Percentiles rank a stretch among this genome's conserved stretches.
These are phyloP conservation scores for Cutaneotrichosporon spelunceum DNA, from an alignment of 1,284 basidiomycete genomes.

Conservation along the genomic window DNA sequence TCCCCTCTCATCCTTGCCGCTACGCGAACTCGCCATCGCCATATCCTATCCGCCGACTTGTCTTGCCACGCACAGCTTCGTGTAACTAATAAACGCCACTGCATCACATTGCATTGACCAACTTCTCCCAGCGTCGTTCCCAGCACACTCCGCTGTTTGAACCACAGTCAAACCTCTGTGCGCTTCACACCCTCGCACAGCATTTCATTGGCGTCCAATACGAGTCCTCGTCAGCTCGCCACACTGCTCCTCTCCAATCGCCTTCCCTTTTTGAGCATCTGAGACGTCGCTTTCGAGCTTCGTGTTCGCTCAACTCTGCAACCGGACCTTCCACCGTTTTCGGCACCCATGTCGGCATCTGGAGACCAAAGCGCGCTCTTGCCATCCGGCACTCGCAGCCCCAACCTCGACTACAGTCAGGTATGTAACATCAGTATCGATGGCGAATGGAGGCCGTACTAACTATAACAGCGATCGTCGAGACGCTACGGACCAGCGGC, in stretches of 20 bases:
- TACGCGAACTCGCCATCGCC: background rate
- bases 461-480: background rate
- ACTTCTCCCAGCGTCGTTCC: background rate
- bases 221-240: too few relatives aligned
- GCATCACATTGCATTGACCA: background rate
- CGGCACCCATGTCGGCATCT: background rate
- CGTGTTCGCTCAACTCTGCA: background rate
- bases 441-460: background rate
- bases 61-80: background rate
- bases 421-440: background rate
- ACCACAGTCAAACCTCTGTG: background rate
- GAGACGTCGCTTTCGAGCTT: background rate
- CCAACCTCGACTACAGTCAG: constrained; percentile 14
- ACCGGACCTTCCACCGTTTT: background rate
- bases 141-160: background rate
- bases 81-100: background rate
- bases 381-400: background rate
- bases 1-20: background rate
- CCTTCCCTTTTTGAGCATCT: background rate
- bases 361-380: constrained; percentile 10
- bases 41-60: background rate
- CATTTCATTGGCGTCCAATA: background rate
- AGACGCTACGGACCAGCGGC: constrained; percentile 41
- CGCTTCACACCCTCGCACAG: background rate
- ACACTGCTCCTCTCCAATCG: too few relatives aligned